These are phyloP conservation scores for Casuarina glauca DNA, from an alignment of 306 rosid genomes.

Conservation along the genomic window DNA sequence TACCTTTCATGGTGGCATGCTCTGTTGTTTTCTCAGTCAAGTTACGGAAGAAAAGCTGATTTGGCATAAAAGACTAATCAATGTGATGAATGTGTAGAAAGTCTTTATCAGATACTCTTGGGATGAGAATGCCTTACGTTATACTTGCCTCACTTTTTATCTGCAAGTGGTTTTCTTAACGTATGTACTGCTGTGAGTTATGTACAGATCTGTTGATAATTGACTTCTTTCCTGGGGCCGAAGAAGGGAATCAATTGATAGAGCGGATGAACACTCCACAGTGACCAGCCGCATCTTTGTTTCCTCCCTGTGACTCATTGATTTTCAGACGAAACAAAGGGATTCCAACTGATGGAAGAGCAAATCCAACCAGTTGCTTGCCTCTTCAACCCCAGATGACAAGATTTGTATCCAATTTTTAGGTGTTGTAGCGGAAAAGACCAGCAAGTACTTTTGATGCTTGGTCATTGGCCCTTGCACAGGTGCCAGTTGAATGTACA, in stretches of 20 bases:
- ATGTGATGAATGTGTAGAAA: too few species aligned
- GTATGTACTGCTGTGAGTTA: conserved; percentile 20
- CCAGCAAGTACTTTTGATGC: conserved; percentile 30
- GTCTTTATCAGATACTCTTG: too few species aligned
- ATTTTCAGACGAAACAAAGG: conserved; percentile 29
- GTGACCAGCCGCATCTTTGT: conserved; percentile 31
- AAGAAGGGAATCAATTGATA: conserved; percentile 37
- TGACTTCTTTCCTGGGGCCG: conserved; percentile 43
- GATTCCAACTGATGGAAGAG: conserved; percentile 28
- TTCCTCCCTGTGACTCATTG: conserved; percentile 41
- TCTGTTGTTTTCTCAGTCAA: neutral
- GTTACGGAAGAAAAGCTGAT: too few species aligned
- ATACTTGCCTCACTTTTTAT: too few species aligned
- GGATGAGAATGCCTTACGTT: neutral
- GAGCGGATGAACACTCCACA: conserved; percentile 26
- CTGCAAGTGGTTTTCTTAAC: neutral
- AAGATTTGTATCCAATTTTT: conserved; percentile 15
- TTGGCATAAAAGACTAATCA: too few species aligned
- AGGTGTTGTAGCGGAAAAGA: conserved; percentile 26
- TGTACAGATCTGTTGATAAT: conserved; percentile 34
- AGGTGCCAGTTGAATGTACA: conserved; percentile 33
- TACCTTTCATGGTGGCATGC: neutral
- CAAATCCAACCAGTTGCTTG: conserved; percentile 26
- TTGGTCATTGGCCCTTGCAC: conserved; percentile 36
- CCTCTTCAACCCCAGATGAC: conserved; percentile 23